Conservation (phyloP, 257 asterid genomes). For the Phtheirospermum japonicum region DNA sequence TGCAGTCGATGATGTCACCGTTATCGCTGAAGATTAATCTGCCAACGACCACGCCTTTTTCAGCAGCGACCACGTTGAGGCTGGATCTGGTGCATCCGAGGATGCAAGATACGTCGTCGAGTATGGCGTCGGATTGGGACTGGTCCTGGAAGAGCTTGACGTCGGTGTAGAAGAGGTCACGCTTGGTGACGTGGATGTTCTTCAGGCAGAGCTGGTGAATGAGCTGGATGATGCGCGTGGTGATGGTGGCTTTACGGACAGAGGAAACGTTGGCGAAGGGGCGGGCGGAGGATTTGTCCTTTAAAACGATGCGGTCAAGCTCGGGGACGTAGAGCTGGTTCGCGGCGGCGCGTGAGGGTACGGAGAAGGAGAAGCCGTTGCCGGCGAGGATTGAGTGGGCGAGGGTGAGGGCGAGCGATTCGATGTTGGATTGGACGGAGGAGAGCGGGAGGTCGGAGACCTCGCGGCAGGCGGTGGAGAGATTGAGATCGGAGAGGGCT, state of each 20-base stretch:
- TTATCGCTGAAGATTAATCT: constrained; percentile 72
- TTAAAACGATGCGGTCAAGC: constrained; percentile 81
- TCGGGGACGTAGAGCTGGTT: constrained; percentile 89
- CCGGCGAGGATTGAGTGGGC: constrained; percentile 81
- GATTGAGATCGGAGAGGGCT: constrained; percentile 66
- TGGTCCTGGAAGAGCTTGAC: constrained; percentile 88
- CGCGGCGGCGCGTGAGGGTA: constrained; percentile 82
- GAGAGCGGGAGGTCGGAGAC: constrained; percentile 68
- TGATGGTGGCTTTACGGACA: constrained; percentile 72
- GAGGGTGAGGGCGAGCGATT: constrained; percentile 52
- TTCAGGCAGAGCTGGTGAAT: constrained; percentile 70
- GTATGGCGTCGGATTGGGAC: constrained; percentile 65
- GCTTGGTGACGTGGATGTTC: constrained; percentile 70
- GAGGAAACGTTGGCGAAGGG: constrained; percentile 75
- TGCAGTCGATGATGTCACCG: constrained; percentile 87
- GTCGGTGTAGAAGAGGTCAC: constrained; percentile 37
- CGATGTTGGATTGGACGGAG: constrained; percentile 64
- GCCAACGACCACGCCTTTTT: constrained; percentile 87
- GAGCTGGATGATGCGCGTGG: constrained; percentile 75
- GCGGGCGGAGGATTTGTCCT: constrained; percentile 67
- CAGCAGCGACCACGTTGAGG: constrained; percentile 74
- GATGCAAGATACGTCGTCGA: constrained; percentile 78
- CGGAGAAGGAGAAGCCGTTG: constrained; percentile 64
- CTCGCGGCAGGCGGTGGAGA: constrained; percentile 72
- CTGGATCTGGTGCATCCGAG: constrained; percentile 87